These are phyloP conservation scores for Fallopia convolvulus DNA, from an alignment of 148 eudicot species.

Conservation along the genomic window DNA sequence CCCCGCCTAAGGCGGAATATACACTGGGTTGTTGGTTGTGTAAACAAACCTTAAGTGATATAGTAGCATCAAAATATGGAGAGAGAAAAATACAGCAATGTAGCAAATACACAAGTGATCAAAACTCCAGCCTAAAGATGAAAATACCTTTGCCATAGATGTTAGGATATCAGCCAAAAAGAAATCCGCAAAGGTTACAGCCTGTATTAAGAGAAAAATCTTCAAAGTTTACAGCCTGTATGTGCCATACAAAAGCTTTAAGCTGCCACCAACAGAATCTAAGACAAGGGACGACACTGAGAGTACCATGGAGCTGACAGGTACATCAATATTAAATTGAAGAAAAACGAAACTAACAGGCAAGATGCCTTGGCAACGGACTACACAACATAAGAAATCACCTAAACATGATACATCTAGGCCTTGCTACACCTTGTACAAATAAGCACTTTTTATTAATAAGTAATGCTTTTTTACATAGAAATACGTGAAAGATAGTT, in stretches of 20 bases:
- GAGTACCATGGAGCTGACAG: neutral
- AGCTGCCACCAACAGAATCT: neutral
- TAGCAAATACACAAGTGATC: neutral
- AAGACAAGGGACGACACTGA: neutral
- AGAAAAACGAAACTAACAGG: neutral
- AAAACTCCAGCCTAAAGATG: neutral
- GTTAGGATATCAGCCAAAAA: slow-evolving; percentile 98
- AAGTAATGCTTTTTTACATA: too few relatives aligned
- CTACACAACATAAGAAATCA: neutral
- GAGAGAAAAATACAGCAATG: neutral
- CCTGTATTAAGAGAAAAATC: slow-evolving; percentile 46
- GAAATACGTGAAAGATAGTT: too few relatives aligned
- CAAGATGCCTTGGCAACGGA: neutral
- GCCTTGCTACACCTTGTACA: too few relatives aligned
- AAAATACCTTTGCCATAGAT: slow-evolving; percentile 94
- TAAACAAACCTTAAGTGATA: neutral
- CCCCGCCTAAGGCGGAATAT: too few relatives aligned
- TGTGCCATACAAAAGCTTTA: neutral
- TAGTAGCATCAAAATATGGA: slow-evolving; percentile 1
- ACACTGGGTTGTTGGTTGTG: neutral
- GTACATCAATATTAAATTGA: neutral
- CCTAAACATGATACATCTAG: neutral
- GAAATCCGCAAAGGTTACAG: slow-evolving; percentile 93
- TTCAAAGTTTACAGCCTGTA: neutral
- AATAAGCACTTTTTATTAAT: too few relatives aligned